These are phyloP conservation scores for Emmonsiellopsis sp. DNA, from an alignment of 2,329 filamentous ascomycete genomes.

Conservation along the genomic window DNA sequence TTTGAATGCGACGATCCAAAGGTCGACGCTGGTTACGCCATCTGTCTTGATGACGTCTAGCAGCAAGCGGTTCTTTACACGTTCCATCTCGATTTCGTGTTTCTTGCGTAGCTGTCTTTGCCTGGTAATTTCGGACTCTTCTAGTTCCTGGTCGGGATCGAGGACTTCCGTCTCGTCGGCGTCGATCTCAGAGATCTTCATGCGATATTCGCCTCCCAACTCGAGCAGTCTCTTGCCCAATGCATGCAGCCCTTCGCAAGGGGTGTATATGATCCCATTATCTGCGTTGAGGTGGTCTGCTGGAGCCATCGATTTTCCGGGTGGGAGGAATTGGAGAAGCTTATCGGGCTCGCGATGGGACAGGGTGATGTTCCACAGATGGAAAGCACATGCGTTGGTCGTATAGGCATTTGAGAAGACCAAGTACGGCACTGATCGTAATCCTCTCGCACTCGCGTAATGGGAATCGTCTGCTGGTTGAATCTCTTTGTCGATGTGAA, in stretches of 20 bases:
- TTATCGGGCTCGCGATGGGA: constrained; percentile 20
- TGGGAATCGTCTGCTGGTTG: constrained; percentile 8
- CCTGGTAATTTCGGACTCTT: constrained; percentile 7
- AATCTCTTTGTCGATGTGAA: neutral
- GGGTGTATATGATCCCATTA: constrained; percentile 22
- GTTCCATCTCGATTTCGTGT: constrained; percentile 15
- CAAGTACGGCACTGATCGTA: constrained; percentile 27
- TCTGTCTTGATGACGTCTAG: constrained; percentile 19
- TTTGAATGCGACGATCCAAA: constrained; percentile 20
- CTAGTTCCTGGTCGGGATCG: constrained; percentile 4
- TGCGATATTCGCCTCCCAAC: constrained; percentile 3
- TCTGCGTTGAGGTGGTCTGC: constrained; percentile 9
- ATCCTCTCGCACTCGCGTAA: constrained; percentile 24
- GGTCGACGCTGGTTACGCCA: constrained; percentile 15
- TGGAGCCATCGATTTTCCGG: constrained; percentile 16
- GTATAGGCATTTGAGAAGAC: constrained; percentile 18
- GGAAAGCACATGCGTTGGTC: constrained; percentile 18
- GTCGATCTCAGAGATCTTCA: constrained; percentile 2
- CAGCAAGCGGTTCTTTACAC: constrained; percentile 21
- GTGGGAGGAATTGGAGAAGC: constrained; percentile 21
- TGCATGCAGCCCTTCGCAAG: constrained; percentile 14
- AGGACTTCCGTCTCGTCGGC: neutral
- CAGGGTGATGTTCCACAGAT: constrained; percentile 21
- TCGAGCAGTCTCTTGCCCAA: constrained; percentile 15
- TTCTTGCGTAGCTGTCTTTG: constrained; percentile 19